Percentiles rank a stretch among this genome's conserved stretches.
These are phyloP conservation scores for Coccomyxa sp. DNA, from an alignment of 139 green algal species.

Conservation along the genomic window DNA sequence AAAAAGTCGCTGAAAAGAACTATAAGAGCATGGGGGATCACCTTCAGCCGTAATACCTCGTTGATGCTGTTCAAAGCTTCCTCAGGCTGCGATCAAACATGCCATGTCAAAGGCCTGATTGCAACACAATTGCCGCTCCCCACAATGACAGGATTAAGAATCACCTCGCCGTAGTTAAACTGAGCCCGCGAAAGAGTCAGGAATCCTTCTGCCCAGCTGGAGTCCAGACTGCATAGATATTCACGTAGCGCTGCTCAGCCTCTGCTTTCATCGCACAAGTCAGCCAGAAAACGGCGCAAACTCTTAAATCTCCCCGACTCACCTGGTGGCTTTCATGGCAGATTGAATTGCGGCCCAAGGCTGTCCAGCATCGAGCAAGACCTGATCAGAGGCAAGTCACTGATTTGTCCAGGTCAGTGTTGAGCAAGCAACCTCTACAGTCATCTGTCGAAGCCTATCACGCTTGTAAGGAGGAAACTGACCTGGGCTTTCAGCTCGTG, in stretches of 20 bases:
- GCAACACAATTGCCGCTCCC: neutral
- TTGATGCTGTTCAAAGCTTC: conserved; percentile 13
- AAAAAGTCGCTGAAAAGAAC: too few species aligned
- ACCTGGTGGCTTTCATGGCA: conserved; percentile 6
- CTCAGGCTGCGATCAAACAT: conserved; percentile 6
- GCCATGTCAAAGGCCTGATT: neutral
- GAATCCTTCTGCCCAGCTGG: conserved; percentile 6
- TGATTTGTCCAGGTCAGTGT: too few species aligned
- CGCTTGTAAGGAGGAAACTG: neutral
- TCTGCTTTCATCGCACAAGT: neutral
- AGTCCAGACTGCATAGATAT: neutral
- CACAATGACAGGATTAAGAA: too few species aligned
- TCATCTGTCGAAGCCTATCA: too few species aligned
- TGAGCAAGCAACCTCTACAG: too few species aligned
- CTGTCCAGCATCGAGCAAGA: conserved; percentile 8
- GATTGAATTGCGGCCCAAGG: conserved; percentile 11
- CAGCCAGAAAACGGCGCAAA: neutral
- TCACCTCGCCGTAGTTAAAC: conserved; percentile 13
- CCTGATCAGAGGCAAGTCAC: neutral
- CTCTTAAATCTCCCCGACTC: neutral
- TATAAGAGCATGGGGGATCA: neutral
- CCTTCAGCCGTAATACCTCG: conserved; percentile 4
- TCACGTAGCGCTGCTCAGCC: neutral
- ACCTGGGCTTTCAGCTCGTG: conserved; percentile 20
- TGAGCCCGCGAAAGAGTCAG: conserved; percentile 11